Base-by-base conservation (phyloP, 78 protist species). In the slime mould (Dictyostelium discoideum) region DNA sequence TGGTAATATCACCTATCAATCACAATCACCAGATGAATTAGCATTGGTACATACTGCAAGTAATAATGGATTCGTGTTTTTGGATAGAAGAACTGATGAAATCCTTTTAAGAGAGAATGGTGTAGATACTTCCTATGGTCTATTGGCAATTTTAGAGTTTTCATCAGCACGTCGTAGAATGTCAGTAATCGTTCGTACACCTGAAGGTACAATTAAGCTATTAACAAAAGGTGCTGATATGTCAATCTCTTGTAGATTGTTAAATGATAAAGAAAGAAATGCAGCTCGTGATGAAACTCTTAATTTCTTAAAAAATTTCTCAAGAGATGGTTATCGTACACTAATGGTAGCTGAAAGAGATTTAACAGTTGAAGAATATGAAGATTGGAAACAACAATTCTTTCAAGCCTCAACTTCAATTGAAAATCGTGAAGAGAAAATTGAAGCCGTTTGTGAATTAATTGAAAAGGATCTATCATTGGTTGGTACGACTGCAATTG, bases 401-500 rank as follows among this genome's bases (percentile, higher is more conserved):
- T 54, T 86, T 14, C 93, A 80, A 26, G 96, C 96, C 3, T 85
- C 82, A 37, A 93, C 92, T 5, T 32, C 96, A 11, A 65, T 93
- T 37, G 87, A 93, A 20, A 85, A 85, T 57, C 96, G 96, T 81
- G 93, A 93, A 74, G 96, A 93, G 39, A 85, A 86, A 5, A 92
- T 93, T 11, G 92, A 93, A 40, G 69, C 92, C 2, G 93, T 85
- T 8, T 93, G 96, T 18, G 96, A 93, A 40, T 29, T 85, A 3
- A 85, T 98, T 50, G 99, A 98, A 74, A 14, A 72, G 26, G 96
- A 96, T 73, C 76, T 98, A 20, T n/a, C 22, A 3, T 78, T 97
- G 24, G 22, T 98, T 63, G 99, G 99, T 9, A 89, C 94, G 22
- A 97, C 99, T 9, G 99, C 98, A 44, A 87, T 98, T 79, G 98